Evolutionary conservation across 1,284 basidiomycete genomes (phyloP).

Genomic region (Heterobasidion parviporum): DNA sequence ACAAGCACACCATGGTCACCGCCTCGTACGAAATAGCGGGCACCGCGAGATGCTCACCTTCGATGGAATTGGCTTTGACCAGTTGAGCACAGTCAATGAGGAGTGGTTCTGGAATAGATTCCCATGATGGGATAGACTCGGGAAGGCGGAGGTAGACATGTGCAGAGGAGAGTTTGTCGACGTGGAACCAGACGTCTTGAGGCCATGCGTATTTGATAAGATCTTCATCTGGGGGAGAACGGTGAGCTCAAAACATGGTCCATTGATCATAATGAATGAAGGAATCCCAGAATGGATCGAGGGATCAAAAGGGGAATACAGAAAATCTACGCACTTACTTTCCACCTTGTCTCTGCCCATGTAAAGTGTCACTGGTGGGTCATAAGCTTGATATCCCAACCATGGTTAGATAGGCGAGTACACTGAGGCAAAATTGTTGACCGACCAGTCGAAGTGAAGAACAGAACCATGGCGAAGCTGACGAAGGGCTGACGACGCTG

Average conservation of each 20-base stretch:
- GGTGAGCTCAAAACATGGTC: background rate
- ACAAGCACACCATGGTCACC: conserved; percentile 1
- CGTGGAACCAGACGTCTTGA: conserved; percentile 76
- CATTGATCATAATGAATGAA: background rate
- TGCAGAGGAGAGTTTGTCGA: conserved; percentile 88
- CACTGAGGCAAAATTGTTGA: background rate
- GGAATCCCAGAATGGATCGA: background rate
- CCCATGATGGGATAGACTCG: conserved; percentile 69
- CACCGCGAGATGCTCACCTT: conserved; percentile 45
- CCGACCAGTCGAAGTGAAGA: conserved; percentile 59
- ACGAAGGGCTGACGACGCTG: too few relatives aligned
- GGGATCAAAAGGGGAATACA: background rate
- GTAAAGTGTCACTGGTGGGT: conserved; percentile 74
- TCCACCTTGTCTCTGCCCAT: conserved; percentile 98
- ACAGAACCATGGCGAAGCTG: conserved; percentile 47
- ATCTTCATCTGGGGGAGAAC: conserved; percentile 68
- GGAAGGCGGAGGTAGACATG: conserved; percentile 92
- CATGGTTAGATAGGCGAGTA: background rate
- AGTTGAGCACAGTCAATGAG: conserved; percentile 87
- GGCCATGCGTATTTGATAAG: conserved; percentile 89
- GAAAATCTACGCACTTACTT: conserved; percentile 48
- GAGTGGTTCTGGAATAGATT: conserved; percentile 73
- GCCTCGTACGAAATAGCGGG: too few relatives aligned
- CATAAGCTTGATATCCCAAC: conserved; percentile 29
- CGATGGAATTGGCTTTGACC: conserved; percentile 96